Conservation (phyloP, 768 basidiomycete genomes). For the Podaxis sp. region DNA sequence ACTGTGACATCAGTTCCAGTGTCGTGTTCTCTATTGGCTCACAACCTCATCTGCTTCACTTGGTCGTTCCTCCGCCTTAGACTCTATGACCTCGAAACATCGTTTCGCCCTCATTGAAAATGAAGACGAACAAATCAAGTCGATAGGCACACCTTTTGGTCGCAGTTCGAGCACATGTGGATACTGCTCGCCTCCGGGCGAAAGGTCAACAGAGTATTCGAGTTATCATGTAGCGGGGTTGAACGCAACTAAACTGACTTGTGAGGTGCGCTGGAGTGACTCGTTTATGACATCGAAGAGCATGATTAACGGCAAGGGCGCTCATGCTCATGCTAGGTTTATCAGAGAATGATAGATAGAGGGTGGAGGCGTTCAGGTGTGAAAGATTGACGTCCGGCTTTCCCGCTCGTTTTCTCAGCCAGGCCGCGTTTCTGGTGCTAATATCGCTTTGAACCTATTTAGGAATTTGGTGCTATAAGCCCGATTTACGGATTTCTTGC, state of each 20-base stretch:
- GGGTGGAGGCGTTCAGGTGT: constrained; percentile 82
- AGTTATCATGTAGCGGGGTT: constrained; percentile 49
- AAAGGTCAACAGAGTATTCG: constrained; percentile 38
- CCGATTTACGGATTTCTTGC: constrained; percentile 77
- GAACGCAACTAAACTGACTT: constrained; percentile 49
- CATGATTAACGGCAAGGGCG: not conserved
- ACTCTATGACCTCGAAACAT: constrained; percentile 7
- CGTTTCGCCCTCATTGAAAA: constrained; percentile 4
- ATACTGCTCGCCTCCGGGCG: constrained; percentile 61
- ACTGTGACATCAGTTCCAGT: not conserved
- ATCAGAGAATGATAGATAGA: constrained; percentile 80
- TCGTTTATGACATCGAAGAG: not conserved
- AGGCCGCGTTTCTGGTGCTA: not conserved
- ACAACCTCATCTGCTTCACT: not conserved
- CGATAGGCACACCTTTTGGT: constrained; percentile 37
- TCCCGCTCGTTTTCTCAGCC: not conserved
- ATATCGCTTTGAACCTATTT: not conserved
- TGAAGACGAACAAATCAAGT: constrained; percentile 24
- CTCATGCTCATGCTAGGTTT: constrained; percentile 44
- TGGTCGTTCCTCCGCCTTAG: not conserved
- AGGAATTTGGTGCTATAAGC: constrained; percentile 82
- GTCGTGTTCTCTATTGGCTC: not conserved
- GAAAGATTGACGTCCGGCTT: not conserved
- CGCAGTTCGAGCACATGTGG: constrained; percentile 51
- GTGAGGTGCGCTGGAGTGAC: constrained; percentile 36